Conservation (phyloP, 768 basidiomycete species). For the Pleurotus cornucopiae region DNA sequence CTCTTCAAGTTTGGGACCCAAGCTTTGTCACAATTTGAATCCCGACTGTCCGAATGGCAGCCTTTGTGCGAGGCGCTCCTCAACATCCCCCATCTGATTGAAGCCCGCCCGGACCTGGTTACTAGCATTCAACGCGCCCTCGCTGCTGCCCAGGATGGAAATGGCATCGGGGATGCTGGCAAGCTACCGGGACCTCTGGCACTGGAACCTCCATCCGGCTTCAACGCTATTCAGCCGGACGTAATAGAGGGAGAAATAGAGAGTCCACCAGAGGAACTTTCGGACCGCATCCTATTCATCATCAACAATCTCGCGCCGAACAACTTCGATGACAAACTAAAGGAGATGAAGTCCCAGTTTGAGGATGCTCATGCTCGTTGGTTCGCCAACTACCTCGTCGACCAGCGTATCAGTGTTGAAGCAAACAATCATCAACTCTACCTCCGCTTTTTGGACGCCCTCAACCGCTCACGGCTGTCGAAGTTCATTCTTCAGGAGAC, state of each 20-base stretch:
- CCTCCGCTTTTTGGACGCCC: constrained; percentile 85
- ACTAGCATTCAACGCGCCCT: constrained; percentile 69
- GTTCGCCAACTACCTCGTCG: constrained; percentile 98
- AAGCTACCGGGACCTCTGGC: constrained; percentile 25
- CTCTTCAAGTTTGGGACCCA: constrained; percentile 94
- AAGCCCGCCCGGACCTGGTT: constrained; percentile 79
- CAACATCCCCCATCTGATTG: constrained; percentile 81
- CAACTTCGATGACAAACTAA: constrained; percentile 86
- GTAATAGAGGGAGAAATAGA: constrained; percentile 54
- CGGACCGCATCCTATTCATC: constrained; percentile 95
- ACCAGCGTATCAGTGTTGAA: constrained; percentile 92
- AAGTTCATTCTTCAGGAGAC: constrained; percentile 93
- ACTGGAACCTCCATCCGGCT: constrained; percentile 49
- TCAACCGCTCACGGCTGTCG: constrained; percentile 63
- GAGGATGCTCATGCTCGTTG: constrained; percentile 82
- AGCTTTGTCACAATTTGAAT: constrained; percentile 85
- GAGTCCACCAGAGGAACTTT: constrained; percentile 78
- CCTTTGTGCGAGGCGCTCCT: constrained; percentile 87
- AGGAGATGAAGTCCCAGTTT: constrained; percentile 84
- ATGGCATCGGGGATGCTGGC: constrained; percentile 33
- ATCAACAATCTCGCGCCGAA: constrained; percentile 95
- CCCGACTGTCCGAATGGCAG: constrained; percentile 86
- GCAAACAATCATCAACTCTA: constrained; percentile 97
- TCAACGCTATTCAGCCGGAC: constrained; percentile 79
- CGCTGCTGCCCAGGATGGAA: constrained; percentile 41